phyloP scores from a whole-genome alignment of 192 early-diverging fungal genomes.

The Globomyces pollinis-pini region DNA sequence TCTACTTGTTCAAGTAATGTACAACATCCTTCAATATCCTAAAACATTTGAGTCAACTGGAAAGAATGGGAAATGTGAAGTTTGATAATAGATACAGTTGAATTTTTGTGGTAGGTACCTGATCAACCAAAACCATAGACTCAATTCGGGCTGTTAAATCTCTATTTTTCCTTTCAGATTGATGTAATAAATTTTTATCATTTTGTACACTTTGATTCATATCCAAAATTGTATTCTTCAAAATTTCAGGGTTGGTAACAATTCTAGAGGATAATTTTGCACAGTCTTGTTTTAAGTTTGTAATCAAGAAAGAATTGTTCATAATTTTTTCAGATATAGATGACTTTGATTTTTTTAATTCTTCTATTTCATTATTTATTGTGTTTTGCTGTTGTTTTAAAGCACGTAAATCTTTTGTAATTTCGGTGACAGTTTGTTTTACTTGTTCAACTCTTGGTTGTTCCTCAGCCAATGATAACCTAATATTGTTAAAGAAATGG shows the following conservation, averaged over 20 bases:
- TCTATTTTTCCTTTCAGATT: slow-evolving; percentile 44
- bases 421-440: slow-evolving; percentile 26
- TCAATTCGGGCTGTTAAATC: slow-evolving; percentile 49
- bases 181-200: slow-evolving; percentile 35
- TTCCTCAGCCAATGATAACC: slow-evolving; percentile 47
- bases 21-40: slow-evolving; percentile 50
- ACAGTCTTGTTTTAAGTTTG: slow-evolving; percentile 44
- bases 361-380: slow-evolving; percentile 30
- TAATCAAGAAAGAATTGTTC: slow-evolving; percentile 44
- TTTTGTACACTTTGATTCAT: slow-evolving; percentile 39
- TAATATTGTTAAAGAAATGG: slow-evolving; percentile 11
- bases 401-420: slow-evolving; percentile 50
- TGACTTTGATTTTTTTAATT: slow-evolving; percentile 42
- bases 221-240: slow-evolving; percentile 53
- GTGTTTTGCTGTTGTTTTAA: slow-evolving; percentile 33
- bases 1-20: slow-evolving; percentile 63
- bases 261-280: slow-evolving; percentile 49
- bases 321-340: slow-evolving; percentile 45
- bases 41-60: background rate
- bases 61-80: background rate
- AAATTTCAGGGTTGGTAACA: slow-evolving; percentile 68
- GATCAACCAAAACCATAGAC: slow-evolving; percentile 42
- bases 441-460: slow-evolving; percentile 41
- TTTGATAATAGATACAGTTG: background rate
- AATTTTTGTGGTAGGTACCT: slow-evolving; percentile 17